Evolutionary conservation across 2,329 filamentous ascomycete genomes (phyloP), one percentile per base, ranked within the genome.

Genomic region (Botrytis elliptica): DNA sequence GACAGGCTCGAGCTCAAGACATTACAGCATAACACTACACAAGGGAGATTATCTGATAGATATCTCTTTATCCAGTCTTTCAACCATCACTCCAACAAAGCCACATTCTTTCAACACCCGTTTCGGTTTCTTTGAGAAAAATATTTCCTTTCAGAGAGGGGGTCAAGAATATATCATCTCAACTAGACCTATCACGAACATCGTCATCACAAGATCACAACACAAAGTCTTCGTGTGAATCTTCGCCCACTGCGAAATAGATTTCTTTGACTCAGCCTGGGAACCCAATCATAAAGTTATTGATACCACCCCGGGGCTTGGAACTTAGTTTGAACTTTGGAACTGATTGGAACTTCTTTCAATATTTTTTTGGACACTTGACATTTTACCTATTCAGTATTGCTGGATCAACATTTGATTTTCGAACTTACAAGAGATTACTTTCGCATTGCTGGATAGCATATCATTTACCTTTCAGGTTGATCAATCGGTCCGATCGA

Each of bases 331-430:
- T 22, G 46, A 66, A 66, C 44, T 67, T 29, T 42, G 1, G n/a
- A 55, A 55, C 49, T 55, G 25, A 62, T 62, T 62, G 14, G 52
- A 57, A 57, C 52, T 57, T 29, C n/a, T 8, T 18, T 33, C 22
- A 18, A 29, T 67, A 57, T 29, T 22, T 25, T 40, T 42, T 57
- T 55, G 36, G 36, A 68, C 33, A 68, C 62, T 64, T 44, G 22
- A 2, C 14, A 44, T 64, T 64, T 44, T 44, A 46, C 42, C 10
- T 20, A 44, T 64, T 64, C 4, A 40, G 33, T 64, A 29, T 40
- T 55, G 46, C 42, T 67, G 33, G 36, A 55, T 55, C 65, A 67
- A 67, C 46, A 55, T 64, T 64, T 29, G 12, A 44, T n/a, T n/a
- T 64, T 44, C 25, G 25, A 49, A 29, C 36, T 55, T 36, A 18